Evolutionary conservation across 257 asterid genomes (phyloP).

Genomic region (Catharanthus roseus): DNA sequence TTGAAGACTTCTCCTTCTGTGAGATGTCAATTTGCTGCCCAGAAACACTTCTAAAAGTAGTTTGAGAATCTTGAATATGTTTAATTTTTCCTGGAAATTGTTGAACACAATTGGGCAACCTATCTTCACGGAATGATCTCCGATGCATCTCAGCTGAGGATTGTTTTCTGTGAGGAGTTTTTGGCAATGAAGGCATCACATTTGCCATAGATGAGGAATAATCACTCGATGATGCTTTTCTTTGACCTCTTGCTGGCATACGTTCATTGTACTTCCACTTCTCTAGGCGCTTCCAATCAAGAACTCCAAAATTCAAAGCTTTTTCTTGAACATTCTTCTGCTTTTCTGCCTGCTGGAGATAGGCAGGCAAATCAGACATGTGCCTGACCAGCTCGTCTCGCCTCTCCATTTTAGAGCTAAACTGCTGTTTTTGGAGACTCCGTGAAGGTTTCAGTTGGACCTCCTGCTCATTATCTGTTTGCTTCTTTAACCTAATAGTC

Average conservation of each 20-base stretch:
- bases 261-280: slow-evolving; percentile 79
- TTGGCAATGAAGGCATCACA: slow-evolving; percentile 32
- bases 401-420: slow-evolving; percentile 23
- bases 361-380: slow-evolving; percentile 87
- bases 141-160: slow-evolving; percentile 23
- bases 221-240: slow-evolving; percentile 36
- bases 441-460: slow-evolving; percentile 28
- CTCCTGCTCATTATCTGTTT: slow-evolving; percentile 24
- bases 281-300: slow-evolving; percentile 83
- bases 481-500: slow-evolving; percentile 25
- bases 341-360: slow-evolving; percentile 64
- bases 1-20: slow-evolving; percentile 28
- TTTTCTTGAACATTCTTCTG: slow-evolving; percentile 59
- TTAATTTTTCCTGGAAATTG: slow-evolving; percentile 34
- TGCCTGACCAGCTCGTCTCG: slow-evolving; percentile 81
- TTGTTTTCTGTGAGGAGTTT: slow-evolving; percentile 28
- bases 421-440: slow-evolving; percentile 26
- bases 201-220: slow-evolving; percentile 29
- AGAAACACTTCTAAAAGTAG: slow-evolving; percentile 26
- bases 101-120: slow-evolving; percentile 20
- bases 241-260: slow-evolving; percentile 46
- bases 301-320: slow-evolving; percentile 92
- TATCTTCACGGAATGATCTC: slow-evolving; percentile 26
- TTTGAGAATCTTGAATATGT: slow-evolving; percentile 29
- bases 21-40: slow-evolving; percentile 31